phyloP scores from a whole-genome alignment of 306 rosid species.

The Quercus engelmannii region DNA sequence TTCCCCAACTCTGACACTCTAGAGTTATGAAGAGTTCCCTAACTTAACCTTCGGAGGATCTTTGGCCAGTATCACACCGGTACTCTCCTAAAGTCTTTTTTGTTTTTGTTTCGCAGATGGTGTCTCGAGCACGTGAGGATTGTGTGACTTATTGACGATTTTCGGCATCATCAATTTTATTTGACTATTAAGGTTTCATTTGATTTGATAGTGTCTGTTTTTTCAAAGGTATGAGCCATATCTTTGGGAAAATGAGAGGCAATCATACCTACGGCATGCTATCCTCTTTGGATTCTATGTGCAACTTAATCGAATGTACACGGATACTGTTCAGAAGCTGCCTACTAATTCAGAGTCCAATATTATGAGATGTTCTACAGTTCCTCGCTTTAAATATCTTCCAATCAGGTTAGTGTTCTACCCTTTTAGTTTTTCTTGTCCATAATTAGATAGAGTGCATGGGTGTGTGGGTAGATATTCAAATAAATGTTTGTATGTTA shows the following conservation, averaged over 20 bases:
- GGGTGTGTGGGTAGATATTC: neutral
- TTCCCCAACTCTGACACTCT: too few relatives aligned
- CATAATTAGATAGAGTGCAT: neutral
- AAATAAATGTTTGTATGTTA: neutral
- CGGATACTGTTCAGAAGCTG: conserved; percentile 85
- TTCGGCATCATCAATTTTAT: neutral
- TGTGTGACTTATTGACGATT: too few relatives aligned
- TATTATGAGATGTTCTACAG: conserved; percentile 89
- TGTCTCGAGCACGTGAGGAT: too few relatives aligned
- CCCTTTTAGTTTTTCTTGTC: conserved; percentile 16
- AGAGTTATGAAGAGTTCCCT: too few relatives aligned
- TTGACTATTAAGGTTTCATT: neutral
- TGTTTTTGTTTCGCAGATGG: too few relatives aligned
- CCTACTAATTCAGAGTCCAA: conserved; percentile 97
- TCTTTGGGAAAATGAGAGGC: conserved; percentile 98
- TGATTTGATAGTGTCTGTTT: conserved; percentile 11
- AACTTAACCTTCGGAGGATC: too few relatives aligned
- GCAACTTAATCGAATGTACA: conserved; percentile 91
- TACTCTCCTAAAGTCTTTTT: too few relatives aligned
- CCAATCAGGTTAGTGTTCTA: conserved; percentile 81
- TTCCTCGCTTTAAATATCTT: conserved; percentile 97
- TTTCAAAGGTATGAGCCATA: conserved; percentile 78
- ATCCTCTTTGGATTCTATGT: conserved; percentile 97
- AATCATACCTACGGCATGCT: conserved; percentile 89
- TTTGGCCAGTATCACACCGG: too few relatives aligned